phyloP scores from a whole-genome alignment of 176 grass and related monocot species.

The Bothriochloa decipiens region DNA sequence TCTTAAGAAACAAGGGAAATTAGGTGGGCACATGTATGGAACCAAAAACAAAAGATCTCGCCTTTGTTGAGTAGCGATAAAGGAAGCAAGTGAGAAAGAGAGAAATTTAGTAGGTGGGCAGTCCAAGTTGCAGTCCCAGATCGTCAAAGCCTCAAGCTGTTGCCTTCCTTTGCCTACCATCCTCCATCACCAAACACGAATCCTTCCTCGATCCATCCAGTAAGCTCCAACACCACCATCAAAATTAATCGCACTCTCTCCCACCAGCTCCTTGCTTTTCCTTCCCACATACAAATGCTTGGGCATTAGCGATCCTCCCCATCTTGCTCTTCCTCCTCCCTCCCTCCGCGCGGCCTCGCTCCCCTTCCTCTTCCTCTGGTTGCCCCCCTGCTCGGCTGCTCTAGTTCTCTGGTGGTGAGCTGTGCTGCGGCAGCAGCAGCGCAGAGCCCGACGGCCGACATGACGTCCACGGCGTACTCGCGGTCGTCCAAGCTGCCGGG shows the following conservation, averaged over 20 bases:
- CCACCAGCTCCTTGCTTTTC: not conserved
- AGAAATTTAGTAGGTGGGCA: not conserved
- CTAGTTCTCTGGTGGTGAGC: no score
- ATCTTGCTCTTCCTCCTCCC: not conserved
- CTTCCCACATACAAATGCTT: not conserved
- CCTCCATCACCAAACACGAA: not conserved
- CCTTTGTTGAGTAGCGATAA: not conserved
- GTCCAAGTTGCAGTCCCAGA: not conserved
- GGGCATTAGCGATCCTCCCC: not conserved
- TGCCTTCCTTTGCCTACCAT: no score
- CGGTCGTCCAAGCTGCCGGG: constrained; percentile 40
- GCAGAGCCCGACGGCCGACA: not conserved
- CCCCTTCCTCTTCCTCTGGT: not conserved
- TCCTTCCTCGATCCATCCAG: not conserved
- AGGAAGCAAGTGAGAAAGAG: not conserved
- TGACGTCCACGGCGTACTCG: constrained; percentile 55
- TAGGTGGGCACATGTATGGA: not conserved
- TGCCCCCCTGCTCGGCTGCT: not conserved
- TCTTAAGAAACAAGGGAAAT: not conserved
- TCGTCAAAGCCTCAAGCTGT: not conserved
- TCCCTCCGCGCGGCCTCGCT: not conserved
- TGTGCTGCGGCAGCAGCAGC: not conserved
- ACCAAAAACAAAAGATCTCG: not conserved
- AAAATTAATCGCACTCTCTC: not conserved
- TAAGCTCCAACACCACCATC: not conserved